Evolutionary conservation across 2,329 filamentous ascomycete species (phyloP), one percentile per base, ranked within the genome.

Genomic region (Malbranchea zuffiana): DNA sequence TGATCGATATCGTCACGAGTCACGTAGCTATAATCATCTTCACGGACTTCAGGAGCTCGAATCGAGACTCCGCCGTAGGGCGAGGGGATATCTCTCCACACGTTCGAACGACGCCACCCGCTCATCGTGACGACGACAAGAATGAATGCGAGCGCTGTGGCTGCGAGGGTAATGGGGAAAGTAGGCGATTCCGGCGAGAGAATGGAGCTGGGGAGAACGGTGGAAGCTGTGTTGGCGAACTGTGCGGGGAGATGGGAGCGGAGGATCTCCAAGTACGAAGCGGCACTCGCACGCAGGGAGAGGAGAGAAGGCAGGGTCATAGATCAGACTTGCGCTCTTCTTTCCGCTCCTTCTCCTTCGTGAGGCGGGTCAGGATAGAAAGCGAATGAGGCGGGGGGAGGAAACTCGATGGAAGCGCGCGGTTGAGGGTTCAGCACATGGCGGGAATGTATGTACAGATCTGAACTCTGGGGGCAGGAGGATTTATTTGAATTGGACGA

Each of bases 221-320:
- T 43, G 23, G 29, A 39, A 46, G 37, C 32, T n/a, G n/a, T n/a
- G n/a, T n/a, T n/a, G n/a, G n/a, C n/a, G n/a, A n/a, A n/a, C n/a
- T n/a, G n/a, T n/a, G 48, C 36, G 31, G 57, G 54, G 20, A 60
- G 43, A 34, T 47, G 49, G 33, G 50, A 48, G 36, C 50, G 50
- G 40, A 60, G 44, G 39, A 54, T 54, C 37, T 57, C 54, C 40
- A 62, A 40, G 43, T 62, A 61, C 24, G 55, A 50, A 42, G 57
- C 51, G 44, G 56, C 59, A 50, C 57, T 59, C 53, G 61, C 56
- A 50, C 57, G 55, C 53, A 61, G 48, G 37, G 54, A 56, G 50
- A 56, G 55, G 51, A 56, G 48, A 49, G 56, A 53, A 49, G 56
- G 51, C 45, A 59, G 46, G 50, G 49, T 62, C 60, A 62, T 59